phyloP scores from a whole-genome alignment of 352 stramenopile genomes.

The Globisporangium nodosum region DNA sequence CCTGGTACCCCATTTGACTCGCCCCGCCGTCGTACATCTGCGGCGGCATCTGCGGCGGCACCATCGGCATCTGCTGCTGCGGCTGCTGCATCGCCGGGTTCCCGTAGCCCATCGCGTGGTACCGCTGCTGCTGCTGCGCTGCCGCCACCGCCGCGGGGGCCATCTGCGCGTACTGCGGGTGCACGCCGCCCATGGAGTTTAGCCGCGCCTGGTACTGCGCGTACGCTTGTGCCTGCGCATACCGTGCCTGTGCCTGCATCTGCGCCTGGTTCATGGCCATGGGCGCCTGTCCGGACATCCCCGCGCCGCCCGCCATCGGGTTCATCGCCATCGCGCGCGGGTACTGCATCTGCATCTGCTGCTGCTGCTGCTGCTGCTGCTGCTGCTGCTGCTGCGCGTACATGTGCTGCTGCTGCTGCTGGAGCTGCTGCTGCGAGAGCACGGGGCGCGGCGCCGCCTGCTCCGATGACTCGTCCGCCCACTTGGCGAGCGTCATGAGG shows the following conservation, averaged over 20 bases:
- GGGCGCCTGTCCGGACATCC: slow-evolving; percentile 9
- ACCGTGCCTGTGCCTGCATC: slow-evolving; percentile 22
- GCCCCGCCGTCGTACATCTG: slow-evolving; percentile 21
- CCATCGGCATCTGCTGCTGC: slow-evolving; percentile 23
- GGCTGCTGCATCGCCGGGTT: slow-evolving; percentile 14
- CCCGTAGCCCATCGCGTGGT: slow-evolving; percentile 6
- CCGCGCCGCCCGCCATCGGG: slow-evolving; percentile 16
- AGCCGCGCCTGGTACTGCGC: slow-evolving; percentile 67
- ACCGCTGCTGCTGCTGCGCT: slow-evolving; percentile 12
- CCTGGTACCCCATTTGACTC: slow-evolving; percentile 11
- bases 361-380: slow-evolving; percentile 18
- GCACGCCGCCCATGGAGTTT: slow-evolving; percentile 37
- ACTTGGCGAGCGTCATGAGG: slow-evolving; percentile 87
- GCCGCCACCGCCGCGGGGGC: not conserved
- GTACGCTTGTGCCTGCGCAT: slow-evolving; percentile 35
- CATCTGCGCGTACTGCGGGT: slow-evolving; percentile 26
- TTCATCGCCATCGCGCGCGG: slow-evolving; percentile 21
- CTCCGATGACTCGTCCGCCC: slow-evolving; percentile 79
- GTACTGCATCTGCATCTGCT: slow-evolving; percentile 21
- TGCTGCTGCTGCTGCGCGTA: slow-evolving; percentile 14
- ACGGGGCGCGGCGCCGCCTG: slow-evolving; percentile 37
- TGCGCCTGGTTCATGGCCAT: slow-evolving; percentile 27
- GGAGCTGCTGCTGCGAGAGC: slow-evolving; percentile 17
- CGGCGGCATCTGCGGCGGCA: slow-evolving; percentile 10
- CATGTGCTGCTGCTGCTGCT: slow-evolving; percentile 21